Evolutionary conservation across 345 rosid species (phyloP).

Genomic region (Dipteronia dyeriana): DNA sequence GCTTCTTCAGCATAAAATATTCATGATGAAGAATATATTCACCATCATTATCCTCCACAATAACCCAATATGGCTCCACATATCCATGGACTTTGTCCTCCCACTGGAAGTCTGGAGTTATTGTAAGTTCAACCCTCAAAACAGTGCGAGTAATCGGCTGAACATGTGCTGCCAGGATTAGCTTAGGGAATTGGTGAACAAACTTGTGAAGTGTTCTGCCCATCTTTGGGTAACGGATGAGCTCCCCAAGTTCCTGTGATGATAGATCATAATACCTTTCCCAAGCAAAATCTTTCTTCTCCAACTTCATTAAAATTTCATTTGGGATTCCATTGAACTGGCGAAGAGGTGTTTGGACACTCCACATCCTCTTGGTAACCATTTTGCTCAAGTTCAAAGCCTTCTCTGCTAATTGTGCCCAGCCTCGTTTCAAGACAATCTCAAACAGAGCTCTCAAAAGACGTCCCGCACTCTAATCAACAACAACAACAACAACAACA

Average conservation of each 20-base stretch:
- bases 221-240: conserved; percentile 80
- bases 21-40: conserved; percentile 92
- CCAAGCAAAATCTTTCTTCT: conserved; percentile 98
- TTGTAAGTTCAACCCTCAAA: conserved; percentile 81
- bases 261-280: conserved; percentile 92
- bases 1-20: conserved; percentile 90
- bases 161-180: conserved; percentile 80
- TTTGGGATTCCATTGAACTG: conserved; percentile 83
- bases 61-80: conserved; percentile 97
- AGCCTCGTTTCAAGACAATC: conserved; percentile 90
- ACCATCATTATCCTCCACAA: conserved; percentile 95
- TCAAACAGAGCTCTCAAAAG: conserved; percentile 91
- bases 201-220: conserved; percentile 85
- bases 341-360: conserved; percentile 91
- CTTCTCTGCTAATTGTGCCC: conserved; percentile 95
- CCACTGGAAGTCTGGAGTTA: conserved; percentile 94
- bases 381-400: conserved; percentile 89
- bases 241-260: conserved; percentile 92
- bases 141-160: conserved; percentile 91
- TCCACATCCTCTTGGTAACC: conserved; percentile 97
- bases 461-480: conserved; percentile 82
- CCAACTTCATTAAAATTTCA: conserved; percentile 83
- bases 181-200: conserved; percentile 90
- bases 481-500: background rate
- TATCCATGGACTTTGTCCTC: conserved; percentile 91